Evolutionary conservation across 768 basidiomycete species (phyloP).

Genomic region (Pleurotus pulmonarius): DNA sequence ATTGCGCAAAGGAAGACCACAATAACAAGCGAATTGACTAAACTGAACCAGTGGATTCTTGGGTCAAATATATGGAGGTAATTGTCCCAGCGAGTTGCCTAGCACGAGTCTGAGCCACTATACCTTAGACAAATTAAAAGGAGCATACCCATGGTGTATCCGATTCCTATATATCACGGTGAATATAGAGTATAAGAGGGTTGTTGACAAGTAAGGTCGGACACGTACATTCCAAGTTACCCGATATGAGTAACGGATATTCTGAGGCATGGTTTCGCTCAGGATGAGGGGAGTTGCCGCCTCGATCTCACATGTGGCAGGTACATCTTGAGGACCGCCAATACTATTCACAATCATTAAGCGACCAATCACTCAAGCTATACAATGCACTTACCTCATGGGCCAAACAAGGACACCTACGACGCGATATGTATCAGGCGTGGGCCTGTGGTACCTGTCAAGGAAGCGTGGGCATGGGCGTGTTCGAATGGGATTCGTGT

Average conservation of each 20-base stretch:
- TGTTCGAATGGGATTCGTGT: background rate
- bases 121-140: background rate
- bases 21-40: constrained; percentile 90
- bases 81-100: constrained; percentile 96
- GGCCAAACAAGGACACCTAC: constrained; percentile 92
- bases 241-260: constrained; percentile 82
- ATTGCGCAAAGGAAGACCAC: constrained; percentile 88
- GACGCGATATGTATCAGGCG: constrained; percentile 70
- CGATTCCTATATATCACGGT: constrained; percentile 53
- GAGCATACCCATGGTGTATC: constrained; percentile 72
- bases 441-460: constrained; percentile 74
- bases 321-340: constrained; percentile 53
- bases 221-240: constrained; percentile 78
- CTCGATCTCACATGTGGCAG: constrained; percentile 48
- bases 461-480: constrained; percentile 6
- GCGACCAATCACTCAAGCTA: no score
- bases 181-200: background rate
- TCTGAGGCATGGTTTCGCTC: constrained; percentile 54
- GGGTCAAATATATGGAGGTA: constrained; percentile 94
- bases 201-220: background rate
- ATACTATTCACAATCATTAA: constrained; percentile 35
- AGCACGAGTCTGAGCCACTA: constrained; percentile 5
- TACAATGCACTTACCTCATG: constrained; percentile 28
- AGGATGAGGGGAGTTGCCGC: constrained; percentile 48
- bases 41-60: constrained; percentile 93